Percentiles rank a stretch among this genome's conserved stretches.
These are phyloP conservation scores for Cardamine resedifolia DNA, from an alignment of 345 rosid species.

Conservation along the genomic window DNA sequence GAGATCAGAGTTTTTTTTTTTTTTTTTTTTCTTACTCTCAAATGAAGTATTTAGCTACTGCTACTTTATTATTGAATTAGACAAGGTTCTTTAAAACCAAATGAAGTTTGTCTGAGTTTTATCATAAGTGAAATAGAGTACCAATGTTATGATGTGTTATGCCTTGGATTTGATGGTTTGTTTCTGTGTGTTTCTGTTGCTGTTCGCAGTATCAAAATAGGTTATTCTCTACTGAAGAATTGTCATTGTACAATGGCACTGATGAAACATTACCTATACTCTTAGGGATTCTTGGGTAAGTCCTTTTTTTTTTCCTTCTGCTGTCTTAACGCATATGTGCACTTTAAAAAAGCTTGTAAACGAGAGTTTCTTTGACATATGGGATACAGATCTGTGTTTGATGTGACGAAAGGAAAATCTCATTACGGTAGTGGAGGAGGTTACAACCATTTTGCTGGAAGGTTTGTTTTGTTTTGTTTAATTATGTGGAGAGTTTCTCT, in stretches of 20 bases:
- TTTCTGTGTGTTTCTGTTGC: not conserved
- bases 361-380: not conserved
- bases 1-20: not conserved
- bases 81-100: not conserved
- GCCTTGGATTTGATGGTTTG: not conserved
- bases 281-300: conserved; percentile 84
- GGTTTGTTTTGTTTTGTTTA: conserved; percentile 46
- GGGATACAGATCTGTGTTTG: conserved; percentile 78
- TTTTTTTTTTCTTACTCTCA: not conserved
- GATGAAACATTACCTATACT: conserved; percentile 68
- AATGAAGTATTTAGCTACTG: not conserved
- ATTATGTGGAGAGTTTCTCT: conserved; percentile 6
- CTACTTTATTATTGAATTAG: not conserved
- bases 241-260: conserved; percentile 77
- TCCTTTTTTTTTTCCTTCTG: not conserved
- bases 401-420: conserved; percentile 88
- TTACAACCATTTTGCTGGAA: conserved; percentile 91
- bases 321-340: not conserved
- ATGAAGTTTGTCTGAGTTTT: not conserved
- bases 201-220: conserved; percentile 38
- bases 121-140: not conserved
- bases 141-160: not conserved
- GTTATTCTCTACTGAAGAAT: conserved; percentile 66
- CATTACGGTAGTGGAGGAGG: conserved; percentile 91
- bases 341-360: not conserved